These are phyloP conservation scores for Lentinula detonsa DNA, from an alignment of 768 basidiomycete species.

Conservation along the genomic window DNA sequence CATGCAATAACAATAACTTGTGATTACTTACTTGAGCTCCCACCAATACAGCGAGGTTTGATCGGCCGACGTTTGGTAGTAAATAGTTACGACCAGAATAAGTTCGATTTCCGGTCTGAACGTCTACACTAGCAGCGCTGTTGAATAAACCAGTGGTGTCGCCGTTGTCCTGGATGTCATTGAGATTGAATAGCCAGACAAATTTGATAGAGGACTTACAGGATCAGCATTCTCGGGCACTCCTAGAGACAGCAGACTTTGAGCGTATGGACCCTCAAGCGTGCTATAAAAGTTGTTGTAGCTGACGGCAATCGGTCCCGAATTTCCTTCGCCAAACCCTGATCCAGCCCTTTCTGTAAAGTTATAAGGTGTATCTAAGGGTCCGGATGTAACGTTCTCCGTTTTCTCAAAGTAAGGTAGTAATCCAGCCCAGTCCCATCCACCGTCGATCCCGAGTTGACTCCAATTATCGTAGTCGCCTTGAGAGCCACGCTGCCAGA, in stretches of 20 bases:
- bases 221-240: neutral
- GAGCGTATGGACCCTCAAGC: neutral
- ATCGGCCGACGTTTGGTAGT: conserved; percentile 4
- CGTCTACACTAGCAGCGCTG: neutral
- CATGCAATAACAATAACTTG: neutral
- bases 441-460: conserved; percentile 8
- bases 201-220: neutral
- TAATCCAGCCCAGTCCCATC: conserved; percentile 7
- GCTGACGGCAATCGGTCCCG: neutral
- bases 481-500: conserved; percentile 14
- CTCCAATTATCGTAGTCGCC: conserved; percentile 16
- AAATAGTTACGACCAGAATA: conserved; percentile 4
- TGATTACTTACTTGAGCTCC: conserved; percentile 15
- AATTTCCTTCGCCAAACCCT: neutral
- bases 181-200: neutral
- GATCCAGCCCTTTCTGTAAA: neutral
- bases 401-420: conserved; percentile 8
- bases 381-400: neutral
- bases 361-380: neutral
- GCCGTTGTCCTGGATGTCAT: neutral
- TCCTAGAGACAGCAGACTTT: neutral
- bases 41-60: conserved; percentile 21
- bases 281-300: conserved; percentile 1
- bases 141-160: conserved; percentile 3
- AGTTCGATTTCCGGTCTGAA: conserved; percentile 1